Base-by-base conservation (phyloP, 1,284 basidiomycete species). In the Cystobasidiaceae sp. region DNA sequence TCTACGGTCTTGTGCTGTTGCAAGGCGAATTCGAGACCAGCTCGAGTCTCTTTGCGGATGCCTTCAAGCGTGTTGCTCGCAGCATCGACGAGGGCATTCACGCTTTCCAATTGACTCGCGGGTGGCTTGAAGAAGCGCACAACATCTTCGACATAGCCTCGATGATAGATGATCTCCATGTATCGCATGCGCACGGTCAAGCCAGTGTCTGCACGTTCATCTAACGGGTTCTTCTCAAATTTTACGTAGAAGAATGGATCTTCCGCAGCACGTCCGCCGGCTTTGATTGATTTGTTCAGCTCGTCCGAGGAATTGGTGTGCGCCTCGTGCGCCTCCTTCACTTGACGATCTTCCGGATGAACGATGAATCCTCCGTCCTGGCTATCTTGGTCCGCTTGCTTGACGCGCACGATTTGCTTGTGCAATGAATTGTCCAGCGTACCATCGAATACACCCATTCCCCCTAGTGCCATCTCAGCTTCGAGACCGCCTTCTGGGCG, bases 91-190 rank as follows among this genome's bases (percentile, higher is more conserved):
- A 80, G 71, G 0, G 79, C 79, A 25, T 76, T 90, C 58, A 98
- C 91, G 1, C 94, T 94, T 77, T 98, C 93, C 52, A 99, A 78
- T 76, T 98, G 94, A 75, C 88, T 93, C 46, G 88, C 87, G 0
- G 96, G 93, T 1, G 96, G 96, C 75, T 87, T 90, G 80, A 99
- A 89, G 80, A 99, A 99, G 68, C 82, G 84, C 70, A 90, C 87
- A 39, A 98, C 84, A 1, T 89, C 89, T 79, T 98, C 94, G 43
- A 98, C 83, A 75, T 97, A 98, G 34, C 90, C 89, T 72, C 83
- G 85, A 75, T 98, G 93, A 74, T 99, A 99, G 63, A 99, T 90
- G 71, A 99, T 90, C 78, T 99, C 94, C 86, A 97, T 89, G 73
- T 94, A 91, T 5, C 93, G 85, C 88, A 99, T 91, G 66, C 86